Evolutionary conservation across 225 moss, liverwort and hornwort genomes (phyloP).

Genomic region (Pseudoscleropodium purum): DNA sequence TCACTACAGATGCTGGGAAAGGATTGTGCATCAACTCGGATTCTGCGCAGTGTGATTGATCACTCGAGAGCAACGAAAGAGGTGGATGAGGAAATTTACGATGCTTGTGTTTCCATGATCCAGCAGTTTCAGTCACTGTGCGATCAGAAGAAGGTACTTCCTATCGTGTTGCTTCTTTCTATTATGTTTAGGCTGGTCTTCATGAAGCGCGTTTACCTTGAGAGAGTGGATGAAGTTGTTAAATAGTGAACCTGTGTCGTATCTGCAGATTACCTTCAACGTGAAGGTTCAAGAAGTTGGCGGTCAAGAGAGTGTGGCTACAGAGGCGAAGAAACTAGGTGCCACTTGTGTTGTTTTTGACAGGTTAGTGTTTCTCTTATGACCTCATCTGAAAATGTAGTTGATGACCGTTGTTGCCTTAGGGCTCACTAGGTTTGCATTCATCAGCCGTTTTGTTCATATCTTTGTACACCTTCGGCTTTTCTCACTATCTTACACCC

Average conservation of each 20-base stretch:
- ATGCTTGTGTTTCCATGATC: conserved; percentile 19
- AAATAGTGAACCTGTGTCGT: background rate
- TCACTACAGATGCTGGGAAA: conserved; percentile 35
- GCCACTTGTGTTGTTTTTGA: conserved; percentile 42
- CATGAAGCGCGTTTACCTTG: background rate
- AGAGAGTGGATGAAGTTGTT: background rate
- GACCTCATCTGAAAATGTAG: background rate
- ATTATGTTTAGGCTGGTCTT: background rate
- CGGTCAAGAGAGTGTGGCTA: conserved; percentile 12
- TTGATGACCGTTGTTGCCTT: background rate
- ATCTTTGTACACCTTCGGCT: background rate
- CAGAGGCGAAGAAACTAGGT: conserved; percentile 27
- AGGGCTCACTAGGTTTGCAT: background rate
- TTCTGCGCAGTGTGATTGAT: conserved; percentile 27
- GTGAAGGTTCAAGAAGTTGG: conserved; percentile 26
- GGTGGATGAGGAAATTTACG: conserved; percentile 25
- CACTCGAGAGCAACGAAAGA: conserved; percentile 14
- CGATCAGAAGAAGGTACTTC: conserved; percentile 13
- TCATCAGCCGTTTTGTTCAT: background rate
- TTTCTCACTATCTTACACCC: background rate
- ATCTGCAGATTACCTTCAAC: conserved; percentile 25
- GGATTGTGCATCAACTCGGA: conserved; percentile 27
- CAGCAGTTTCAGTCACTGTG: conserved; percentile 19
- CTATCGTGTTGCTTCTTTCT: background rate
- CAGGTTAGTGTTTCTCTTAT: background rate